These are phyloP conservation scores for Oemleria cerasiformis DNA, from an alignment of 306 rosid species.

Conservation along the genomic window DNA sequence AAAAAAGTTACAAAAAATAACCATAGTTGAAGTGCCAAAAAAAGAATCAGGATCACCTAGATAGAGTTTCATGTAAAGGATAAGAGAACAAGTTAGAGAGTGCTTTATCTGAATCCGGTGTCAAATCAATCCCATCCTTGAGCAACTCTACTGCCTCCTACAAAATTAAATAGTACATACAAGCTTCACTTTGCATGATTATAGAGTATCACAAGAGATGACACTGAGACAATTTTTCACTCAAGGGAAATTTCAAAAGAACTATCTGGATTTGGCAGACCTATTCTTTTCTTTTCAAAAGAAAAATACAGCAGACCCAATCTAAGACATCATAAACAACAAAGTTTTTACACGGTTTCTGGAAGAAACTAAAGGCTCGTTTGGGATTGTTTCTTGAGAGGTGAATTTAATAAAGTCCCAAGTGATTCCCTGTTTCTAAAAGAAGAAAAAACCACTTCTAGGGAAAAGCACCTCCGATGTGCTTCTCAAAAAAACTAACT, in stretches of 20 bases:
- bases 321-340: neutral
- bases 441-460: too few species aligned
- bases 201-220: neutral
- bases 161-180: conserved; percentile 14
- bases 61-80: conserved; percentile 67
- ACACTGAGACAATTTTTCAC: neutral
- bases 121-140: conserved; percentile 83
- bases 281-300: neutral
- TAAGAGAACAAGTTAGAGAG: conserved; percentile 77
- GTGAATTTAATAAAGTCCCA: too few species aligned
- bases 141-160: conserved; percentile 80
- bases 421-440: too few species aligned
- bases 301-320: neutral
- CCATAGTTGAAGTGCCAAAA: conserved; percentile 14
- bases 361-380: too few species aligned
- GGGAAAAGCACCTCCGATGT: too few species aligned
- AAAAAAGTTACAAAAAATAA: neutral
- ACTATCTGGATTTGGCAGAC: neutral
- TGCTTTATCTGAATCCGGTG: conserved; percentile 71
- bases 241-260: neutral
- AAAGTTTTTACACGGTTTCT: neutral
- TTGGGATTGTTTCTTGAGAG: too few species aligned
- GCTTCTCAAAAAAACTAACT: too few species aligned
- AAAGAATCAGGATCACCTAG: conserved; percentile 41
- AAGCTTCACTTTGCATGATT: conserved; percentile 10